Conservation (phyloP, 148 eudicot genomes). For the Fagopyrum tataricum region DNA sequence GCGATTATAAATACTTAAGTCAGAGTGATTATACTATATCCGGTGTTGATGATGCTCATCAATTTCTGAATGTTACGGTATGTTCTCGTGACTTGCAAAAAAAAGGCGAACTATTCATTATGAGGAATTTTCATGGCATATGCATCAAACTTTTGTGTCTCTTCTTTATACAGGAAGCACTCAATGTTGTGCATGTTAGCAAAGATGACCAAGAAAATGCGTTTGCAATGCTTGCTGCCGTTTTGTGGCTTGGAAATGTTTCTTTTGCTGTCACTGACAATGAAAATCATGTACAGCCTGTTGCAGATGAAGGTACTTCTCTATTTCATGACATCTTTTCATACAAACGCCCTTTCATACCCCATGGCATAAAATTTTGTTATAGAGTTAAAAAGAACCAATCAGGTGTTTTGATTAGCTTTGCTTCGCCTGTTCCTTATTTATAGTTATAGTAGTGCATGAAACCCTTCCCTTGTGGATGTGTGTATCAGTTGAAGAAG, state of each 20-base stretch:
- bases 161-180: conserved; percentile 59
- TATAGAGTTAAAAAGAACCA: neutral
- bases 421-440: neutral
- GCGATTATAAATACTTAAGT: conserved; percentile 64
- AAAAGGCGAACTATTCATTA: neutral
- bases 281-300: conserved; percentile 89
- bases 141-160: neutral
- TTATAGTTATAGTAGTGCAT: neutral
- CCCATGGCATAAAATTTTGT: neutral
- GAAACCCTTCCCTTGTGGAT: neutral
- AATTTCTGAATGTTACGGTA: conserved; percentile 72
- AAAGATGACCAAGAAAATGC: conserved; percentile 83
- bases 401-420: neutral
- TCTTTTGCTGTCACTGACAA: conserved; percentile 63
- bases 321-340: neutral
- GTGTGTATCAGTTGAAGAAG: neutral
- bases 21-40: conserved; percentile 69
- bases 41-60: conserved; percentile 90
- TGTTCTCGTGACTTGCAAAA: conserved; percentile 12
- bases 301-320: conserved; percentile 53
- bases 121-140: neutral
- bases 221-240: conserved; percentile 86
- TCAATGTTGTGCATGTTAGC: conserved; percentile 84
- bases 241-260: conserved; percentile 85
- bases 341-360: neutral